Conservation (phyloP, 495 filamentous ascomycete species). For the Lepraria neglecta region DNA sequence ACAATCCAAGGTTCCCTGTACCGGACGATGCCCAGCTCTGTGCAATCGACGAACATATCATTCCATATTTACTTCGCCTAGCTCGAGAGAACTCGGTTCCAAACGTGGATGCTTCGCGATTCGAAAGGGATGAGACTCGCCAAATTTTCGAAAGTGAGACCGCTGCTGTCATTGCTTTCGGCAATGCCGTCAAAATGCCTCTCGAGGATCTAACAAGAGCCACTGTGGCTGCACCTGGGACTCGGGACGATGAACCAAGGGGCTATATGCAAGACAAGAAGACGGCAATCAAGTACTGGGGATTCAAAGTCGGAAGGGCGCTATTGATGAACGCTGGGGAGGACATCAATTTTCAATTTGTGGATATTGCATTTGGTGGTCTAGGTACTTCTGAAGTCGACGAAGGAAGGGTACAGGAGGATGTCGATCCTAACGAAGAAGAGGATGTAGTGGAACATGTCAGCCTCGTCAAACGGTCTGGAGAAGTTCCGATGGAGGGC, state of each 20-base stretch:
- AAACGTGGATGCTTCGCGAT: constrained; percentile 54
- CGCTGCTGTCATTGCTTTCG: constrained; percentile 53
- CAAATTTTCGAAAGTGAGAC: constrained; percentile 49
- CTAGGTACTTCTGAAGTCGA: constrained; percentile 39
- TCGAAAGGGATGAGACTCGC: constrained; percentile 49
- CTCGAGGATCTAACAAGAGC: constrained; percentile 45
- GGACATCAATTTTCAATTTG: constrained; percentile 51
- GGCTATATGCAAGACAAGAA: constrained; percentile 31
- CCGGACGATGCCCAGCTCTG: constrained; percentile 41
- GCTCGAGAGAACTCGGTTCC: constrained; percentile 45
- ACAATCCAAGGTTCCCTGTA: constrained; percentile 47
- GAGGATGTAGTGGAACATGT: constrained; percentile 38
- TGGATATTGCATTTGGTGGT: constrained; percentile 60
- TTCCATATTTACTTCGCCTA: constrained; percentile 52
- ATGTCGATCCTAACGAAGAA: constrained; percentile 39
- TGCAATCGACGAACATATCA: constrained; percentile 50
- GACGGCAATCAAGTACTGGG: constrained; percentile 53
- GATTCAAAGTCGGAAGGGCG: constrained; percentile 53
- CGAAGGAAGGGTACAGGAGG: constrained; percentile 39
- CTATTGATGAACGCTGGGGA: constrained; percentile 56
- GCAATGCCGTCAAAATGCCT: constrained; percentile 45
- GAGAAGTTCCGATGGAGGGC: not conserved
- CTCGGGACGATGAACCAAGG: constrained; percentile 5
- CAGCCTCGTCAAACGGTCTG: constrained; percentile 25
- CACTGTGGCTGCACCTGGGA: constrained; percentile 28